These are phyloP conservation scores for Catunica adiposa DNA, from an alignment of 2,329 filamentous ascomycete species.

Conservation along the genomic window DNA sequence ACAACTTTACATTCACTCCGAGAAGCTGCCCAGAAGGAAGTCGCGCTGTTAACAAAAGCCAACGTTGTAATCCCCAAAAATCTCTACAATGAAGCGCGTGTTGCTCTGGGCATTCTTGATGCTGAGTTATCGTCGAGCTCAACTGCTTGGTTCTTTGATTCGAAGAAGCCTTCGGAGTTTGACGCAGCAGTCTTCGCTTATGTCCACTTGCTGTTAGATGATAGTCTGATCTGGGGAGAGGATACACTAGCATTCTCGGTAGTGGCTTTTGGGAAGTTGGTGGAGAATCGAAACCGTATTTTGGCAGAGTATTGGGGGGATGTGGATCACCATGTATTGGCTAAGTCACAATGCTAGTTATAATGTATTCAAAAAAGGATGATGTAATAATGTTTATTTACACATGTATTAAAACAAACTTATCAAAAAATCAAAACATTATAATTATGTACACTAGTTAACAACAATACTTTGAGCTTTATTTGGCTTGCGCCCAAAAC, in stretches of 20 bases:
- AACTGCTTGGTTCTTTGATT: conserved; percentile 33
- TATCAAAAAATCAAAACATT: no score
- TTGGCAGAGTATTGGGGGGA: conserved; percentile 16
- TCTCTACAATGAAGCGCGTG: conserved; percentile 28
- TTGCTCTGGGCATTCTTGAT: conserved; percentile 30
- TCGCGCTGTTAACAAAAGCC: conserved; percentile 44
- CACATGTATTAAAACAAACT: no score
- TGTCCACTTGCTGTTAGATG: conserved; percentile 60
- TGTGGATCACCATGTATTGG: conserved; percentile 1
- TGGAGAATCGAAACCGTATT: conserved; percentile 27
- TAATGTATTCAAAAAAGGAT: neutral
- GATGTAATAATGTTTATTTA: no score
- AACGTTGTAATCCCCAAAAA: conserved; percentile 20
- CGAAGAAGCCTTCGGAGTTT: conserved; percentile 49
- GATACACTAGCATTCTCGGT: conserved; percentile 42
- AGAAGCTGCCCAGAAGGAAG: conserved; percentile 55
- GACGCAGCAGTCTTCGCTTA: conserved; percentile 87
- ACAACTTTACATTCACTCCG: conserved; percentile 51
- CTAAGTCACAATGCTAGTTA: neutral
- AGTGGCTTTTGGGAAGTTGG: conserved; percentile 41
- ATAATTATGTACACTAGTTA: no score
- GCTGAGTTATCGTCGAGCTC: conserved; percentile 25
- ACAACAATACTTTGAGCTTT: no score
- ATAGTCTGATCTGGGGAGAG: conserved; percentile 46
- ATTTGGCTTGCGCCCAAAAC: no score